A percentile compares a stretch with the other conserved stretches of the same genome.
Conservation (phyloP, 2,329 filamentous ascomycete species). For the Leptographium galeiforme region DNA sequence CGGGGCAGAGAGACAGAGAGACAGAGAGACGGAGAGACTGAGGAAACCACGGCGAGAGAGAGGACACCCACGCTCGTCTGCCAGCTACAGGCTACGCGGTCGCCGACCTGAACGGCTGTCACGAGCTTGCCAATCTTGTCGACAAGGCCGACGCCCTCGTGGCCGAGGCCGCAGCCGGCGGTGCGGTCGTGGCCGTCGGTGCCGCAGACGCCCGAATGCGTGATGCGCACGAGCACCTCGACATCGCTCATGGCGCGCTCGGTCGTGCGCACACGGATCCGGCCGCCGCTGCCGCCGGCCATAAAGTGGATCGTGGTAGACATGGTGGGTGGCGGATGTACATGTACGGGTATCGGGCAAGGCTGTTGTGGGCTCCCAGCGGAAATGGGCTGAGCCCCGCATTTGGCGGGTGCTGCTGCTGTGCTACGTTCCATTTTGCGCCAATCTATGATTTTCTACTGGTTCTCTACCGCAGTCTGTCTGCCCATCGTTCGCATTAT, state of each 20-base stretch:
- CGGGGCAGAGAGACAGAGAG: neutral
- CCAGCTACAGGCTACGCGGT: constrained; percentile 57
- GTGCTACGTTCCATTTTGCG: no score
- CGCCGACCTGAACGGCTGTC: constrained; percentile 64
- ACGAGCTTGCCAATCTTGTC: constrained; percentile 71
- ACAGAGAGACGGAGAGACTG: no score
- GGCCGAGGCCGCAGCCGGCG: constrained; percentile 46
- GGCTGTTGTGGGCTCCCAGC: no score
- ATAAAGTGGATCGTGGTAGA: neutral
- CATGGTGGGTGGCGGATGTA: neutral
- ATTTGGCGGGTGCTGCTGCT: no score
- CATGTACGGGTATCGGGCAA: no score
- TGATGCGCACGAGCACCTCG: constrained; percentile 16
- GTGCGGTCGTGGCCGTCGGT: constrained; percentile 69
- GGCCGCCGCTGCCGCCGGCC: neutral
- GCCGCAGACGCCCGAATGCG: constrained; percentile 58
- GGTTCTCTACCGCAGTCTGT: neutral
- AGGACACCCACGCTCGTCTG: neutral
- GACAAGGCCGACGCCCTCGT: constrained; percentile 68
- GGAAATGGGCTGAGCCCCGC: no score
- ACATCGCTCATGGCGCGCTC: constrained; percentile 1
- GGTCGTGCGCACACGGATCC: neutral
- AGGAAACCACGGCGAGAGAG: no score
- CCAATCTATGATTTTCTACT: neutral
- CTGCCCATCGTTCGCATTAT: no score